Evolutionary conservation across 805 yeast species (phyloP).

Genomic region (Starmerella cellae): DNA sequence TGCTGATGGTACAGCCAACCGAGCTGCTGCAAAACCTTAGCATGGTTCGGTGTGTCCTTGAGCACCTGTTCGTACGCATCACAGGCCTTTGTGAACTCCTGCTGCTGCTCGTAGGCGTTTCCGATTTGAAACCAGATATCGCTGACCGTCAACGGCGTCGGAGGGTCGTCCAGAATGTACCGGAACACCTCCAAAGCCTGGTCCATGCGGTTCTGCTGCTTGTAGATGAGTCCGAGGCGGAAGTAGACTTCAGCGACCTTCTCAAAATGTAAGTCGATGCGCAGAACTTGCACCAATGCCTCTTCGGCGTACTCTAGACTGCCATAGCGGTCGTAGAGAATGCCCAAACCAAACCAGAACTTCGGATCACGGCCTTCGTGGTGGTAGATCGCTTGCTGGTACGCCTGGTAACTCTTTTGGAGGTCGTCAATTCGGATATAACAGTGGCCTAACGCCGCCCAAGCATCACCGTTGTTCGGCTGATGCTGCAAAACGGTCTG

Average conservation of each 20-base stretch:
- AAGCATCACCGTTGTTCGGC: conserved; percentile 86
- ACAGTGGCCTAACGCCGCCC: conserved; percentile 93
- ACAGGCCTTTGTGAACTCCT: conserved; percentile 80
- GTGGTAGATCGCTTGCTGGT: conserved; percentile 88
- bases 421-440: conserved; percentile 92
- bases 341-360: conserved; percentile 98
- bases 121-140: conserved; percentile 99
- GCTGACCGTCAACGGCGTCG: conserved; percentile 88
- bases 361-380: conserved; percentile 92
- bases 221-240: conserved; percentile 89
- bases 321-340: conserved; percentile 89
- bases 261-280: conserved; percentile 90
- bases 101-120: conserved; percentile 83
- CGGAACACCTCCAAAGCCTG: conserved; percentile 90
- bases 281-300: conserved; percentile 90
- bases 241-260: conserved; percentile 94
- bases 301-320: conserved; percentile 95
- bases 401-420: conserved; percentile 89
- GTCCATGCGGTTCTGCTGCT: conserved; percentile 77
- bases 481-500: conserved; percentile 70
- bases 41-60: conserved; percentile 80
- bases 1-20: conserved; percentile 84
- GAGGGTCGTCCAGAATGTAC: conserved; percentile 81
- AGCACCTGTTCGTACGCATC: conserved; percentile 93
- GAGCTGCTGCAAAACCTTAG: conserved; percentile 88